phyloP scores from a whole-genome alignment of 1,139 yeast species.

The Casaregolazyma suthepensis region DNA sequence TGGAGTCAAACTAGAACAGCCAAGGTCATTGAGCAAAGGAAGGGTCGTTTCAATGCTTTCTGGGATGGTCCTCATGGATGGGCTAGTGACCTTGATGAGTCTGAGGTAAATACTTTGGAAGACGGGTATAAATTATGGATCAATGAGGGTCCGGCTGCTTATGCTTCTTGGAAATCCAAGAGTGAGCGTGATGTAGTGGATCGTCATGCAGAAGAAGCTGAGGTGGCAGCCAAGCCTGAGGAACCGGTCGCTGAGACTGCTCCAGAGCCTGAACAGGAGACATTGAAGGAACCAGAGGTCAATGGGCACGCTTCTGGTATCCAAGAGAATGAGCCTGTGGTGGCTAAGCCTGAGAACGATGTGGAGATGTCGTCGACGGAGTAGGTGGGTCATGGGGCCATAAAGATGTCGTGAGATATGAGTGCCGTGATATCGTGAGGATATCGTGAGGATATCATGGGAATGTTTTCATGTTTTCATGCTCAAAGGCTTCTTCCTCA shows the following conservation, averaged over 20 bases:
- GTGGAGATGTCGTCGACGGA: slow-evolving; percentile 2
- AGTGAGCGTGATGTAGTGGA: slow-evolving; percentile 8
- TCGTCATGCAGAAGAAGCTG: slow-evolving; percentile 12
- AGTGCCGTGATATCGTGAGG: too few relatives aligned
- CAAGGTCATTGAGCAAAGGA: slow-evolving; percentile 18
- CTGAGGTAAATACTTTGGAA: slow-evolving; percentile 20
- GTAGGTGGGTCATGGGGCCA: too few relatives aligned
- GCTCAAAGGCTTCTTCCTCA: too few relatives aligned
- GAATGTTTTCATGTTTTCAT: too few relatives aligned
- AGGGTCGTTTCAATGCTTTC: slow-evolving; percentile 21
- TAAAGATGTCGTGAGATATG: too few relatives aligned
- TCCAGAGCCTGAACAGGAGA: slow-evolving; percentile 19
- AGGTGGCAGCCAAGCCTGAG: slow-evolving; percentile 22
- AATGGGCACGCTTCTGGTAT: slow-evolving; percentile 13
- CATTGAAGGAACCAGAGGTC: slow-evolving; percentile 29
- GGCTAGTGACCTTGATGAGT: slow-evolving; percentile 29
- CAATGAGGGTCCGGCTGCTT: slow-evolving; percentile 23
- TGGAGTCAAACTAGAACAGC: slow-evolving; percentile 17
- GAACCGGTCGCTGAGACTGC: slow-evolving; percentile 16
- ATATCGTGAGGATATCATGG: too few relatives aligned
- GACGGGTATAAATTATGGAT: slow-evolving; percentile 30
- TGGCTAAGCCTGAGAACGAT: slow-evolving; percentile 1
- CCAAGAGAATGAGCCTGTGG: background rate
- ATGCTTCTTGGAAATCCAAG: slow-evolving; percentile 14
- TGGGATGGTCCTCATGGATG: slow-evolving; percentile 34